Conservation (phyloP, 2,329 filamentous ascomycete species). For the Fusarium nurragi region DNA sequence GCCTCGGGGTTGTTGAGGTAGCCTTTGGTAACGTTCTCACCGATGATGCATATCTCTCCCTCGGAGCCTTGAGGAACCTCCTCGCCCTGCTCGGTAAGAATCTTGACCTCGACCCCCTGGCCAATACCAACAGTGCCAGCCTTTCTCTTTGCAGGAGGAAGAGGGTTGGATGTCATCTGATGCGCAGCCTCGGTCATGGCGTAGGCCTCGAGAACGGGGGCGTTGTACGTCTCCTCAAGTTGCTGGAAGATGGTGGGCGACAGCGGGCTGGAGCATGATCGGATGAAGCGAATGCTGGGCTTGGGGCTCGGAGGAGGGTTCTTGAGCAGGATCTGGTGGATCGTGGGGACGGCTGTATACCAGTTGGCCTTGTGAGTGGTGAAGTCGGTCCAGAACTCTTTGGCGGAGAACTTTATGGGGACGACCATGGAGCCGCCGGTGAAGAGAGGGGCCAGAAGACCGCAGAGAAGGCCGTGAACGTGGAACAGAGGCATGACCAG, state of each 20-base stretch:
- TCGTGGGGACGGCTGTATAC: slow-evolving; percentile 94
- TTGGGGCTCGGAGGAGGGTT: slow-evolving; percentile 72
- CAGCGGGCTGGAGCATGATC: slow-evolving; percentile 85
- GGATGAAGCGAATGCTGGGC: slow-evolving; percentile 83
- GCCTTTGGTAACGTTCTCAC: slow-evolving; percentile 84
- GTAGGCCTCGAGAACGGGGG: slow-evolving; percentile 88
- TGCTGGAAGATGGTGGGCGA: slow-evolving; percentile 84
- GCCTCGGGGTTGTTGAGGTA: slow-evolving; percentile 85
- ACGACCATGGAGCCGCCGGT: slow-evolving; percentile 83
- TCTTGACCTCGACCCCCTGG: slow-evolving; percentile 83
- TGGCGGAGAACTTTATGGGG: slow-evolving; percentile 80
- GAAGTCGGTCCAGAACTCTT: slow-evolving; percentile 85
- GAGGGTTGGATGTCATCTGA: slow-evolving; percentile 82
- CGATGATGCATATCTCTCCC: slow-evolving; percentile 84
- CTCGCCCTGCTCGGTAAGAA: slow-evolving; percentile 75
- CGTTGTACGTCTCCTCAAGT: slow-evolving; percentile 77
- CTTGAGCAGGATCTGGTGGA: slow-evolving; percentile 88
- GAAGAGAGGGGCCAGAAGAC: slow-evolving; percentile 78
- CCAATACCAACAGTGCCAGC: slow-evolving; percentile 85
- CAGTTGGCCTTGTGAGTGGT: slow-evolving; percentile 79
- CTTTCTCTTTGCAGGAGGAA: slow-evolving; percentile 76
- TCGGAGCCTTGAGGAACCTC: slow-evolving; percentile 75
- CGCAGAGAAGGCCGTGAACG: slow-evolving; percentile 87
- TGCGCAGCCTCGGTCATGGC: slow-evolving; percentile 93
- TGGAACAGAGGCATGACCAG: slow-evolving; percentile 93